Evolutionary conservation across 1,139 yeast genomes (phyloP), one percentile per base, ranked within the genome.

Genomic region (Nakaseomyces sp.): DNA sequence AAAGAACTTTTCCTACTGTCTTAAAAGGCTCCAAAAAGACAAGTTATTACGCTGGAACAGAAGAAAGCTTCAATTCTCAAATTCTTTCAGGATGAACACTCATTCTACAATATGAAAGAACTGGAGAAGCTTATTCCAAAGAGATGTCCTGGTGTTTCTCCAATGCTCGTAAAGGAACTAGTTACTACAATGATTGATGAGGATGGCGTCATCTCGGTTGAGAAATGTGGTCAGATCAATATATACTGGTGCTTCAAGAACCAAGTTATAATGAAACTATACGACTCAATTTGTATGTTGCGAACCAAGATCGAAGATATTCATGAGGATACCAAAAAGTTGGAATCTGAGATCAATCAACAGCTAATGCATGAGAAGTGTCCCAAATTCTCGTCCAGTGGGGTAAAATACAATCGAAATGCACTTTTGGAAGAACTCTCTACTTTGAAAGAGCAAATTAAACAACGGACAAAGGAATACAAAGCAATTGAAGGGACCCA

Each of bases 221-320:
- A 74, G 48, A 76, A 75, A 58, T 73, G 79, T 53, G 81, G 81
- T 0, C 64, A 66, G 10, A 68, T 74, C 3, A 74, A 74, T 47
- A 64, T 74, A 15, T 76, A 74, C 53, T 76, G 81, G 79, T 65
- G 74, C 40, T 76, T 74, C 53, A 66, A 67, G 42, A 68, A 70
- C 44, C 71, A 71, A 38, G 60, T 60, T 24, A 55, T 56, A 15
- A 56, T 56, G 41, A 57, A 55, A 19, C 31, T 69, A 37, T 49
- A 57, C 24, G 47, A 49, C 3, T 46, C 57, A 18, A 19, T 22
- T 7, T n/a, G 18, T 20, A n/a, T 4, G 8, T 17, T 22, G 8
- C 26, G 28, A 5, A 8, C 18, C 1, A 22, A 35, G 5, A 22
- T 20, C 8, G 10, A 5, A 7, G 28, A 20, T 4, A 22, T 20